Evolutionary conservation across 371 early-diverging fungal genomes (phyloP).

Genomic region (Smittium culicis): DNA sequence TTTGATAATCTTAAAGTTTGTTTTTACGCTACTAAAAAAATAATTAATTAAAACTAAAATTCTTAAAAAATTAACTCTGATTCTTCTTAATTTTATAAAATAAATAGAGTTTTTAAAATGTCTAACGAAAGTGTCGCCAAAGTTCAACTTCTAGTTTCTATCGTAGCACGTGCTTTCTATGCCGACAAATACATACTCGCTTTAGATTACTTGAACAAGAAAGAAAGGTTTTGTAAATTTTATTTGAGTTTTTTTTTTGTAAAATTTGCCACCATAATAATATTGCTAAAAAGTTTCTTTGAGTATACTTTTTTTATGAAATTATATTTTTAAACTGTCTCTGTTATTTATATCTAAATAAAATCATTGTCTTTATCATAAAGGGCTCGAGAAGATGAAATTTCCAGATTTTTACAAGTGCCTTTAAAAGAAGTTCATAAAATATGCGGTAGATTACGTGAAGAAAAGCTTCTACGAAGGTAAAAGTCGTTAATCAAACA

Average conservation of each 20-base stretch:
- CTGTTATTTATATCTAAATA: no score
- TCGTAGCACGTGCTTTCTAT: constrained; percentile 77
- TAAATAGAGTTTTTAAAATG: constrained; percentile 12
- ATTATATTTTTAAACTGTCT: neutral
- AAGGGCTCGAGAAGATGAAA: constrained; percentile 62
- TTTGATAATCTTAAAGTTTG: no score
- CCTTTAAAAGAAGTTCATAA: constrained; percentile 57
- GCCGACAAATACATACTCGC: constrained; percentile 63
- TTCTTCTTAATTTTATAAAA: no score
- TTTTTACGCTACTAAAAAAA: neutral
- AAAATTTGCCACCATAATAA: constrained; percentile 4
- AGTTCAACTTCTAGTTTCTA: constrained; percentile 54
- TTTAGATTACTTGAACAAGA: constrained; percentile 57
- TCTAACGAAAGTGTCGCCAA: constrained; percentile 35
- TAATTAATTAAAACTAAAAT: neutral
- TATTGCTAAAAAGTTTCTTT: neutral
- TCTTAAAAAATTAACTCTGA: neutral
- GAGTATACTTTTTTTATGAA: neutral
- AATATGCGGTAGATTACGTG: constrained; percentile 60
- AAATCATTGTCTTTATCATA: no score
- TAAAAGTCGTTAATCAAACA: neutral
- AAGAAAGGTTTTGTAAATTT: constrained; percentile 37
- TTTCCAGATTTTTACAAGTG: constrained; percentile 50
- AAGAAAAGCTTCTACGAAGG: constrained; percentile 53
- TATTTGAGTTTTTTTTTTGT: no score